Percentiles rank a stretch among this genome's conserved stretches.
phyloP scores from a whole-genome alignment of 1,284 basidiomycete genomes.

The Pseudozyma flocculosa region DNA sequence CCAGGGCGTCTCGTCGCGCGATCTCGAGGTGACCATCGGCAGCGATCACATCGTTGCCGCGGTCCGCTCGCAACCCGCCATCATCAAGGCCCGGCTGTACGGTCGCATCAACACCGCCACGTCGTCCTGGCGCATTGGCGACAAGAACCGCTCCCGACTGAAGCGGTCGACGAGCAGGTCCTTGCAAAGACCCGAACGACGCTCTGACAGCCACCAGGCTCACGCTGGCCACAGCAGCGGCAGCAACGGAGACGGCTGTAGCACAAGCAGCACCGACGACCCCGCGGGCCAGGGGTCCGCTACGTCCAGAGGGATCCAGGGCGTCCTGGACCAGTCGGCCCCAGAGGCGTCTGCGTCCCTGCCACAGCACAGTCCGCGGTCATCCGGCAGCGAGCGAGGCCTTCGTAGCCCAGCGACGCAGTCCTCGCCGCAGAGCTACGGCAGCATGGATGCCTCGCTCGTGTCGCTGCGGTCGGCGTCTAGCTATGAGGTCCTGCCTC shows the following conservation, averaged over 20 bases:
- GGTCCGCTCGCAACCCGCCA: slow-evolving; percentile 25
- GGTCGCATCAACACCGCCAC: slow-evolving; percentile 37
- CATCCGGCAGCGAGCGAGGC: too few species aligned
- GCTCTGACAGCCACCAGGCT: too few species aligned
- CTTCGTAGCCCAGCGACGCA: neutral
- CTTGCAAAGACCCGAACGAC: slow-evolving; percentile 8
- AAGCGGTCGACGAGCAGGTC: slow-evolving; percentile 23
- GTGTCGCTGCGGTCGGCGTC: slow-evolving; percentile 26
- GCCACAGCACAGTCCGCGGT: too few species aligned
- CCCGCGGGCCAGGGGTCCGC: too few species aligned
- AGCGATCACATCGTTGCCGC: slow-evolving; percentile 34
- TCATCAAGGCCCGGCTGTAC: slow-evolving; percentile 42
- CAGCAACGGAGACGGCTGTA: neutral
- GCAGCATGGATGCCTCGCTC: slow-evolving; percentile 11
- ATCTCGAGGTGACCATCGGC: slow-evolving; percentile 37
- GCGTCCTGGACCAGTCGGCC: too few species aligned
- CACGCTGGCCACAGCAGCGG: neutral
- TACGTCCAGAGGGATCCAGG: too few species aligned
- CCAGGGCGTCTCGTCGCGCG: slow-evolving; percentile 15
- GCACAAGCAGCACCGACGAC: too few species aligned
- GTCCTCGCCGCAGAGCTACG: neutral
- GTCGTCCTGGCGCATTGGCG: slow-evolving; percentile 45
- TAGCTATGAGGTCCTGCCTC: slow-evolving; percentile 29
- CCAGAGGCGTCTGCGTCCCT: too few species aligned
- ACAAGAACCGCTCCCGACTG: slow-evolving; percentile 9